Evolutionary conservation across 352 stramenopile genomes (phyloP).

Genomic region (Globisporangium perplexum): DNA sequence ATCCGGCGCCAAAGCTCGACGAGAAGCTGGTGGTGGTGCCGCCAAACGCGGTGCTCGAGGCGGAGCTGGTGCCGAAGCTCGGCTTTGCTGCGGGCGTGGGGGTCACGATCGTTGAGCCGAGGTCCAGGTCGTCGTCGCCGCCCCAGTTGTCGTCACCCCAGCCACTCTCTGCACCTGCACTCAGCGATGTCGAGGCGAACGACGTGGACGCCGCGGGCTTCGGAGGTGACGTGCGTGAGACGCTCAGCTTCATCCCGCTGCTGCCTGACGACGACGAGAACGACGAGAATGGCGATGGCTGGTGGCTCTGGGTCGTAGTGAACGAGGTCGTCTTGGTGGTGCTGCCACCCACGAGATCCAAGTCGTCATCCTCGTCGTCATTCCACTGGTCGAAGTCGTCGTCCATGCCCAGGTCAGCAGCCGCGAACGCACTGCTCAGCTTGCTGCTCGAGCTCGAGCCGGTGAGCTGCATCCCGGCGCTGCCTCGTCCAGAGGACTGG

Average conservation of each 20-base stretch:
- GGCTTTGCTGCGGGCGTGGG: not conserved
- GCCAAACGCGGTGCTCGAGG: not conserved
- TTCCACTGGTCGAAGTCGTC: constrained; percentile 55
- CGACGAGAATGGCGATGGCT: constrained; percentile 25
- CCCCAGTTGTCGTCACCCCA: constrained; percentile 75
- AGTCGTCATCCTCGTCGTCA: constrained; percentile 49
- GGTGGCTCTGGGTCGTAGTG: constrained; percentile 5
- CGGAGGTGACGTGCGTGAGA: constrained; percentile 21
- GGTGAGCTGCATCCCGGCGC: constrained; percentile 13
- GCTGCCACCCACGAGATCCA: constrained; percentile 29
- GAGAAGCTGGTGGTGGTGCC: not conserved
- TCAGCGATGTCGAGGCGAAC: constrained; percentile 16
- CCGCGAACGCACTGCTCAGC: constrained; percentile 35
- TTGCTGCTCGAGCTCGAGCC: constrained; percentile 5
- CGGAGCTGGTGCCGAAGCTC: not conserved
- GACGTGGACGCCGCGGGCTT: constrained; percentile 18
- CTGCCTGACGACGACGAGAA: constrained; percentile 13
- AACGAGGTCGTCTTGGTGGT: constrained; percentile 17
- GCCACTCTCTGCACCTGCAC: constrained; percentile 20
- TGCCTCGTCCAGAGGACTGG: not conserved
- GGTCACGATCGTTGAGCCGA: constrained; percentile 9
- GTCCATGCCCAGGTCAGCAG: constrained; percentile 37
- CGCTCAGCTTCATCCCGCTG: constrained; percentile 47
- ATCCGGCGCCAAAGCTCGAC: not conserved
- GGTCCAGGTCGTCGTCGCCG: constrained; percentile 38